Base-by-base conservation (phyloP, 75 land plant species). In the Sequoiadendron giganteum region DNA sequence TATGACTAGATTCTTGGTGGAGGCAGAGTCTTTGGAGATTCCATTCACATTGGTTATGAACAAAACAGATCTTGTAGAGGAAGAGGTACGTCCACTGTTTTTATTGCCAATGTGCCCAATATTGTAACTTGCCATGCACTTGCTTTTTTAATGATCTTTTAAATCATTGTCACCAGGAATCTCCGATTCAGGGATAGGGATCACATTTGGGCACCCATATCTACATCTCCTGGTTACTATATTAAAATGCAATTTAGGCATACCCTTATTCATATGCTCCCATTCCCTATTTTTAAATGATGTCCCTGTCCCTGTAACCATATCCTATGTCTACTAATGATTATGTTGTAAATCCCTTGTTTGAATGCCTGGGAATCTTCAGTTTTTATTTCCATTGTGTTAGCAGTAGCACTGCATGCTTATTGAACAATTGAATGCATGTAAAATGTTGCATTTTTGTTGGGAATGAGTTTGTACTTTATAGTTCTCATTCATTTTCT, bases 11-110 rank as follows among this genome's bases (percentile, higher is more conserved):
- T 98, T 98, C 81, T 88, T 98, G 39, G 93, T 98, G 42, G 98
- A 98, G 89, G 99, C 99, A 1, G 99, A 98, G 90, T 95, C 98
- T 34, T 94, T 98, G 25, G 96, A 92, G 52, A 95, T 98, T 84
- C 97, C 98, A 0, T 73, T 98, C 85, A 93, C 94, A 5, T 90
- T 97, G 42, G 95, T 92, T 15, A 78, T 97, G 73, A 97, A 97
- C 88, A 97, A 96, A 88, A 81, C 85, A 1, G 98, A 97, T 87
- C 94, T 97, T 39, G 99, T 93, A 13, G 82, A 85, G 13, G 88
- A 91, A 28, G 93, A 96, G 96, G 98, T 96, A 86, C 6, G 88
- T 49, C 2, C 10, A 52, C 56, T 49, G 28, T 55, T 56, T 28
- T 42, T 43, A 34, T 82, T 82, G 3, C 14, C 15, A 34, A 34